Percentiles rank a stretch among this genome's conserved stretches.
Evolutionary conservation across 192 early-diverging fungal genomes (phyloP).

Genomic region (Umbelopsis vinacea): DNA sequence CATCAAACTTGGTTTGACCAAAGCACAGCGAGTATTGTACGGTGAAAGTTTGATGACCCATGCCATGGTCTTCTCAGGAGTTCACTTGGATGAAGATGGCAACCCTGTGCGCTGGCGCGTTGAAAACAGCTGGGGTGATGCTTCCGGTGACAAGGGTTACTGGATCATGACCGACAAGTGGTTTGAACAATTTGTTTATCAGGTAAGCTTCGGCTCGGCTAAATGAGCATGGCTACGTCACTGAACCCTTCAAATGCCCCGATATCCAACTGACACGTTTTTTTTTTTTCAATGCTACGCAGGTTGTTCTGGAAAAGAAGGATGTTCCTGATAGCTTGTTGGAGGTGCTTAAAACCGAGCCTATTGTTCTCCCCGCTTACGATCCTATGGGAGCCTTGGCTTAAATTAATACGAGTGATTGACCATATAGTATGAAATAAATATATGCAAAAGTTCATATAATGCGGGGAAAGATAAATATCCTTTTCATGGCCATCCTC

Average conservation of each 20-base stretch:
- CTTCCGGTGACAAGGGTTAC: slow-evolving; percentile 73
- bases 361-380: slow-evolving; percentile 72
- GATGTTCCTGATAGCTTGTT: slow-evolving; percentile 62
- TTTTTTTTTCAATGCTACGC: neutral
- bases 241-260: neutral
- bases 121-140: slow-evolving; percentile 72
- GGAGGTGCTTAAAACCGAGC: slow-evolving; percentile 64
- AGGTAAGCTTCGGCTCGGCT: slow-evolving; percentile 18
- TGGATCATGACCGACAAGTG: slow-evolving; percentile 78
- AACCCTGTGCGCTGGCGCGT: slow-evolving; percentile 75
- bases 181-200: slow-evolving; percentile 82
- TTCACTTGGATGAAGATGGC: slow-evolving; percentile 66
- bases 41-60: slow-evolving; percentile 81
- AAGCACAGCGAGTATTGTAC: slow-evolving; percentile 71
- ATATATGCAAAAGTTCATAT: too few species aligned
- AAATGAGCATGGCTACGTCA: neutral
- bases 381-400: slow-evolving; percentile 81
- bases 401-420: neutral
- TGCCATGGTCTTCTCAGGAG: slow-evolving; percentile 81
- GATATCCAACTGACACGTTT: neutral
- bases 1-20: slow-evolving; percentile 59
- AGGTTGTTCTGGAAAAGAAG: slow-evolving; percentile 74
- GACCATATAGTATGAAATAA: too few species aligned
- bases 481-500: too few species aligned
- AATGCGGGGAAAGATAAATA: too few species aligned